These are phyloP conservation scores for Saccharomyces hybrid DNA, from an alignment of 1,139 yeast species.

Conservation along the genomic window DNA sequence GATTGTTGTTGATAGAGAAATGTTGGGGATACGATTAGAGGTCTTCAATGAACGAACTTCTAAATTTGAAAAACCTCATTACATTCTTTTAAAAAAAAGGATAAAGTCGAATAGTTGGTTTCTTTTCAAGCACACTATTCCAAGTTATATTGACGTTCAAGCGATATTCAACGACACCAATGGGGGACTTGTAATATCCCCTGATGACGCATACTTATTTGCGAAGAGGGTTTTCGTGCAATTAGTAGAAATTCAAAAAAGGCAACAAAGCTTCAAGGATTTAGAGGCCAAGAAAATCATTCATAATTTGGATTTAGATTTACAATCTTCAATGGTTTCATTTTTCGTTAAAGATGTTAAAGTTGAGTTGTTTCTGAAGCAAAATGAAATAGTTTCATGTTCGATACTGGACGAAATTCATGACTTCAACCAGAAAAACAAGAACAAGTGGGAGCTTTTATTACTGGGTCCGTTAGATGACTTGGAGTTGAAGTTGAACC, in stretches of 20 bases:
- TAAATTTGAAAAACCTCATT: conserved; percentile 37
- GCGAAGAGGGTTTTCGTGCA: conserved; percentile 22
- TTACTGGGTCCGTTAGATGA: conserved; percentile 17
- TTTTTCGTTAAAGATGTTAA: conserved; percentile 11
- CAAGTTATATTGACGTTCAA: conserved; percentile 33
- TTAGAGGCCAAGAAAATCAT: conserved; percentile 14
- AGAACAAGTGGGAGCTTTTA: conserved; percentile 9
- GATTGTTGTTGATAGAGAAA: conserved; percentile 15
- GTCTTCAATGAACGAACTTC: conserved; percentile 30
- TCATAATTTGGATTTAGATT: conserved; percentile 17
- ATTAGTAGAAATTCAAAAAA: conserved; percentile 8
- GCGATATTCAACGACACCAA: conserved; percentile 16
- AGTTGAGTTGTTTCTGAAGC: conserved; percentile 13
- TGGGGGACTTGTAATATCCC: conserved; percentile 11
- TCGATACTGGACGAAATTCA: conserved; percentile 8
- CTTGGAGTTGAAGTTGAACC: conserved; percentile 11
- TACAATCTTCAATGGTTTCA: conserved; percentile 17
- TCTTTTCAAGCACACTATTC: conserved; percentile 40
- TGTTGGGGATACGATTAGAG: conserved; percentile 42
- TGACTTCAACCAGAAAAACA: conserved; percentile 1
- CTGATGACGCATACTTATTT: conserved; percentile 22
- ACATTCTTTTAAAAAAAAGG: conserved; percentile 34
- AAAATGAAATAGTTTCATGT: conserved; percentile 16
- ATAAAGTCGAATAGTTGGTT: conserved; percentile 31
- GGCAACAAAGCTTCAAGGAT: conserved; percentile 13